Conservation (phyloP, 164 flowering plant species). For the Chimonanthus salicifolius region DNA sequence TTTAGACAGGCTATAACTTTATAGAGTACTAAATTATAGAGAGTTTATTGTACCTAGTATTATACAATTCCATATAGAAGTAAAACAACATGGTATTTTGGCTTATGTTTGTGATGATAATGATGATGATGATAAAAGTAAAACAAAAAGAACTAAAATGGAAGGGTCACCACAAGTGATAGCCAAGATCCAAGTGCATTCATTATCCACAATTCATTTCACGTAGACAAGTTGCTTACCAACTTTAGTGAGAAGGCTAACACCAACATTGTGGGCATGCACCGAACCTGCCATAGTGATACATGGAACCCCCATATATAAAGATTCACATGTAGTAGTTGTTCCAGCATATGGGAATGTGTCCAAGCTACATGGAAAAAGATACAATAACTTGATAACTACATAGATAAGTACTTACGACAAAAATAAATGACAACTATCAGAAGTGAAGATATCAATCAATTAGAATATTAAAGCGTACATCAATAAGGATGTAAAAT, state of each 20-base stretch:
- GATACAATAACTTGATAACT: neutral
- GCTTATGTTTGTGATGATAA: too few relatives aligned
- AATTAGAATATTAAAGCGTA: too few relatives aligned
- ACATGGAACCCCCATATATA: constrained; percentile 99
- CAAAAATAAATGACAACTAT: neutral
- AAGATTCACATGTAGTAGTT: constrained; percentile 95
- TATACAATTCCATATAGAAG: too few relatives aligned
- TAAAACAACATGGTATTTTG: too few relatives aligned
- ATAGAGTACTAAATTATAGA: too few relatives aligned
- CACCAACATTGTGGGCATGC: constrained; percentile 98
- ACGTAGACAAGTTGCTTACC: constrained; percentile 42
- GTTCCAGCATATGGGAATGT: constrained; percentile 99
- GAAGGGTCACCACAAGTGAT: neutral
- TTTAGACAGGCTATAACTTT: too few relatives aligned
- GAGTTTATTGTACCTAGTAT: too few relatives aligned
- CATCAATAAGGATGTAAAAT: too few relatives aligned
- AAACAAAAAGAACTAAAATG: too few relatives aligned
- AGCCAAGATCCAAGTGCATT: neutral
- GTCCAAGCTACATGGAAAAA: constrained; percentile 66
- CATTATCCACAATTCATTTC: neutral
- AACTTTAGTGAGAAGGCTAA: constrained; percentile 75
- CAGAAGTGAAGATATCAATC: neutral
- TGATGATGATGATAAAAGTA: too few relatives aligned
- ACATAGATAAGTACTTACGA: neutral
- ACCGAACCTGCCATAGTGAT: constrained; percentile 92